Conservation (phyloP, 2,329 filamentous ascomycete species). For the Calcarisporium arbuscula region DNA sequence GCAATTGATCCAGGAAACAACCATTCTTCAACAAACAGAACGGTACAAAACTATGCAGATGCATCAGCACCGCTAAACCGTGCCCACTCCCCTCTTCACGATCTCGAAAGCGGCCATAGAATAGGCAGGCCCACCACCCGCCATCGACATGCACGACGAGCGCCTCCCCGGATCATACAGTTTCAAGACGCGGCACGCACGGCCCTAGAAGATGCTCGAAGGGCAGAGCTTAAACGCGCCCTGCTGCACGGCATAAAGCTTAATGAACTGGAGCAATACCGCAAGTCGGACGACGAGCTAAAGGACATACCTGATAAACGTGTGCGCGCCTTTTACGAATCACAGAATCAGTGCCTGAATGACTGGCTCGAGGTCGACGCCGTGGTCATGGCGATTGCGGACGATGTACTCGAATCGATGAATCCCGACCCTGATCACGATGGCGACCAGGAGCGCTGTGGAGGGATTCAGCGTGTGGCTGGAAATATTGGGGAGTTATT, state of each 20-base stretch:
- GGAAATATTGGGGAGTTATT: conserved; percentile 24
- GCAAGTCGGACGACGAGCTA: conserved; percentile 22
- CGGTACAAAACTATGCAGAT: too few relatives aligned
- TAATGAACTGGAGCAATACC: conserved; percentile 20
- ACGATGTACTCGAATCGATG: conserved; percentile 27
- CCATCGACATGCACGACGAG: too few relatives aligned
- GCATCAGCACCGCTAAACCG: too few relatives aligned
- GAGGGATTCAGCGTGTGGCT: conserved; percentile 22
- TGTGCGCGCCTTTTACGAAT: conserved; percentile 21
- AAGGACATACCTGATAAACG: conserved; percentile 21
- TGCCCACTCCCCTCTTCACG: too few relatives aligned
- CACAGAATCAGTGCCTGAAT: conserved; percentile 24
- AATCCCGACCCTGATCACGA: conserved; percentile 27
- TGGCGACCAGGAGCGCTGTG: conserved; percentile 22
- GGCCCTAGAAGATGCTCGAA: conserved; percentile 22
- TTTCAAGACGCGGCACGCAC: conserved; percentile 23
- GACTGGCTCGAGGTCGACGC: conserved; percentile 29
- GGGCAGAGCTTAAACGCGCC: conserved; percentile 22
- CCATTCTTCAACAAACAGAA: too few relatives aligned
- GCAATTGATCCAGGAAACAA: too few relatives aligned
- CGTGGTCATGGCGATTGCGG: conserved; percentile 25
- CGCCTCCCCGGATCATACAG: too few relatives aligned
- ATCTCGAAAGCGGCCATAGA: too few relatives aligned
- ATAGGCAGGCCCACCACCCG: too few relatives aligned
- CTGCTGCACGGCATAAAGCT: conserved; percentile 23